Evolutionary conservation across 1,284 basidiomycete genomes (phyloP).

Genomic region (Pseudomicrostroma phylloplanum): DNA sequence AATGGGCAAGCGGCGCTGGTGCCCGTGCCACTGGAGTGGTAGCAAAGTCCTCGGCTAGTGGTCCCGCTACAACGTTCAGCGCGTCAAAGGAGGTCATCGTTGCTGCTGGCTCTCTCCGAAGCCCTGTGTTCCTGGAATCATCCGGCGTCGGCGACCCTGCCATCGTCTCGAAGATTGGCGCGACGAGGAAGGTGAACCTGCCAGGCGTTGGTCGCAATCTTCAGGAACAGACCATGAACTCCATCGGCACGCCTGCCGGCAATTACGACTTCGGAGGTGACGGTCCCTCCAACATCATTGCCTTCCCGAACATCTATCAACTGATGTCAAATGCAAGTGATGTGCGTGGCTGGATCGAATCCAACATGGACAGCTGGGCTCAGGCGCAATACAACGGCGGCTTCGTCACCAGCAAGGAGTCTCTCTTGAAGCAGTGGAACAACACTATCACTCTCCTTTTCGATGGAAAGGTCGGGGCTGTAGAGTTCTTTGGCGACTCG

Average conservation of each 20-base stretch:
- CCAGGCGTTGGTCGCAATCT: conserved; percentile 51
- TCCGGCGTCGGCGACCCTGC: conserved; percentile 52
- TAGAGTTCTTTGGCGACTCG: conserved; percentile 19
- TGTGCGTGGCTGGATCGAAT: conserved; percentile 26
- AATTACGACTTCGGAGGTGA: conserved; percentile 19
- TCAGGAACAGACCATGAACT: conserved; percentile 53
- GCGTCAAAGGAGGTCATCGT: conserved; percentile 53
- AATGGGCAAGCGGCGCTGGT: conserved; percentile 20
- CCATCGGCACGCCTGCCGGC: conserved; percentile 24
- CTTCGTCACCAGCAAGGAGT: conserved; percentile 23
- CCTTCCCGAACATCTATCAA: conserved; percentile 25
- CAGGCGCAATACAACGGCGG: conserved; percentile 24
- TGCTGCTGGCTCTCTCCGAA: conserved; percentile 53
- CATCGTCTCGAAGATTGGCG: conserved; percentile 46
- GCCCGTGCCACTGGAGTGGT: conserved; percentile 25
- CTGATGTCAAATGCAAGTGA: conserved; percentile 26
- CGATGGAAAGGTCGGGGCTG: conserved; percentile 24
- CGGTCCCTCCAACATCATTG: conserved; percentile 41
- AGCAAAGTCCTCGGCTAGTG: conserved; percentile 22
- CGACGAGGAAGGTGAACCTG: conserved; percentile 44
- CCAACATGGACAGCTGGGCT: conserved; percentile 30
- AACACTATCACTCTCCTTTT: conserved; percentile 22
- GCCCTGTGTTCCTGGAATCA: conserved; percentile 53
- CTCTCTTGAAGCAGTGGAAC: conserved; percentile 30
- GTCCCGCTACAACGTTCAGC: conserved; percentile 34